These are phyloP conservation scores for Albugo laibachii DNA, from an alignment of 352 stramenopile genomes.

Conservation along the genomic window DNA sequence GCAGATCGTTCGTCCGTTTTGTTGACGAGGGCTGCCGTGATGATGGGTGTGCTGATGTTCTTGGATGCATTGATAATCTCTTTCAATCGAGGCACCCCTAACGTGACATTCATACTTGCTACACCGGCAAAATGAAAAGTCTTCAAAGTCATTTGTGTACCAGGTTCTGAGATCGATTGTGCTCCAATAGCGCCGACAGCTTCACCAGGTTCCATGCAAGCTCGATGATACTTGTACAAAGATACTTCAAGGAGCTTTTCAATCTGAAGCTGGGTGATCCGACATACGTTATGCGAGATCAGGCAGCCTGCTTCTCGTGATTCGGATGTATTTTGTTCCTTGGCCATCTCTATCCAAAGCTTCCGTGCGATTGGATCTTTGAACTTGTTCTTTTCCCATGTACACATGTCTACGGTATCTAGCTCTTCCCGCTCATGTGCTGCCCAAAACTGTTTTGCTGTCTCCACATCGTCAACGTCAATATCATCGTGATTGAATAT, in stretches of 20 bases:
- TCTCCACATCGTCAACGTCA: constrained; percentile 20
- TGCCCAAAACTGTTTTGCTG: constrained; percentile 18
- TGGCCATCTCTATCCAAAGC: constrained; percentile 35
- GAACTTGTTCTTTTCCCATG: constrained; percentile 39
- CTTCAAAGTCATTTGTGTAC: constrained; percentile 94
- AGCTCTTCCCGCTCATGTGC: constrained; percentile 19
- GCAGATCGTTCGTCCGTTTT: constrained; percentile 93
- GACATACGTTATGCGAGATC: constrained; percentile 82
- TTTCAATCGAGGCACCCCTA: constrained; percentile 97
- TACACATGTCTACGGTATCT: constrained; percentile 28
- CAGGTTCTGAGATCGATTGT: constrained; percentile 93
- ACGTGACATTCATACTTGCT: constrained; percentile 99
- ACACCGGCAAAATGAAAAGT: constrained; percentile 99
- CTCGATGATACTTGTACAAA: constrained; percentile 73
- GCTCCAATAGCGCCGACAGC: constrained; percentile 93
- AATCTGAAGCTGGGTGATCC: constrained; percentile 66
- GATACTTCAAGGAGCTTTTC: constrained; percentile 58
- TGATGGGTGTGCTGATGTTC: constrained; percentile 98
- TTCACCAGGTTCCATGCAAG: constrained; percentile 88
- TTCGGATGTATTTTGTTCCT: constrained; percentile 23
- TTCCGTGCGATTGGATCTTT: constrained; percentile 20
- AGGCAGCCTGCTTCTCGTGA: constrained; percentile 61
- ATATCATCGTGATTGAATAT: constrained; percentile 28
- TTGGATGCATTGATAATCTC: constrained; percentile 95
- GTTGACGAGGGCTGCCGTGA: constrained; percentile 93